A percentile compares a stretch with the other conserved stretches of the same genome.
phyloP scores from a whole-genome alignment of 345 rosid species.

The Isatis tinctoria region DNA sequence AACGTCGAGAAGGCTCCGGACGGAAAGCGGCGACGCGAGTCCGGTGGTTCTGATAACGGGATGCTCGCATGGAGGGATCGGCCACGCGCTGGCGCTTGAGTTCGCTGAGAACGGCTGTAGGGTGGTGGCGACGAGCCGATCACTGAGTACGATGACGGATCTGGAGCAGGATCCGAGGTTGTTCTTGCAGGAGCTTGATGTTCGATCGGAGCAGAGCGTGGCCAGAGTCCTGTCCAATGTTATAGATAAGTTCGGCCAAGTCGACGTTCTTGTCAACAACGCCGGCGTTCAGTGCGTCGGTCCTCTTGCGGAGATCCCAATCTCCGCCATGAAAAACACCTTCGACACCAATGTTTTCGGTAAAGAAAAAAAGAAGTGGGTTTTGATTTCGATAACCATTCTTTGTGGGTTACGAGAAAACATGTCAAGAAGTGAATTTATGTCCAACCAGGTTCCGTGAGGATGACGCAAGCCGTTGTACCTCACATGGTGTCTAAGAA shows the following conservation, averaged over 20 bases:
- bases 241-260: conserved; percentile 52
- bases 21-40: conserved; percentile 33
- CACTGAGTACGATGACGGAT: conserved; percentile 58
- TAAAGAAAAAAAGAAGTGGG: not conserved
- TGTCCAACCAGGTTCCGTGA: conserved; percentile 51
- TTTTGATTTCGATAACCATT: not conserved
- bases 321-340: conserved; percentile 51
- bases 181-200: conserved; percentile 66
- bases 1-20: not conserved
- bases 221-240: conserved; percentile 40
- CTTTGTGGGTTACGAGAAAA: too few species aligned
- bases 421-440: not conserved
- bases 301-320: conserved; percentile 76
- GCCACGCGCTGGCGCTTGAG: conserved; percentile 76
- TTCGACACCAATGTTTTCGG: conserved; percentile 79
- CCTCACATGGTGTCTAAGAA: conserved; percentile 81
- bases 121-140: conserved; percentile 76
- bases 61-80: conserved; percentile 80
- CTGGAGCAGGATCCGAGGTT: conserved; percentile 63
- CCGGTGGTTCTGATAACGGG: conserved; percentile 81
- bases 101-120: conserved; percentile 56
- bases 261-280: conserved; percentile 79
- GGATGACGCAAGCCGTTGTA: conserved; percentile 81
- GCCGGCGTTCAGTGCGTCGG: conserved; percentile 87
- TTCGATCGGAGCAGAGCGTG: conserved; percentile 61